Percentiles rank a stretch among this genome's conserved stretches.
Evolutionary conservation across 805 yeast genomes (phyloP).

Genomic region (Cyberlindnera subsufficiens): DNA sequence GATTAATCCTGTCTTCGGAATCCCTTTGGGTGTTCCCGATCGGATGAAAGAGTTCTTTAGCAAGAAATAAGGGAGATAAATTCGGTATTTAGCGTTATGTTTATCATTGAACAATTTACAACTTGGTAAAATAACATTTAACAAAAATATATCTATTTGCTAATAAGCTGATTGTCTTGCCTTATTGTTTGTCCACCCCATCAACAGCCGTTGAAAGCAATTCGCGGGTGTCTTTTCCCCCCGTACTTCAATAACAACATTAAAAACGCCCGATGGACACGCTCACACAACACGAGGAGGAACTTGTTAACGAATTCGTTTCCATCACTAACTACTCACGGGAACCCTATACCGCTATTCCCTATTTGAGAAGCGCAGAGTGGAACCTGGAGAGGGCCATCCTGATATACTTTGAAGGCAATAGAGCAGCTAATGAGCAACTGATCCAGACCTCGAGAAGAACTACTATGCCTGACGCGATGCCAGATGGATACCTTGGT

Average conservation of each 20-base stretch:
- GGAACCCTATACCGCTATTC: conserved; percentile 18
- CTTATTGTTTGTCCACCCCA: too few species aligned
- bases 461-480: not conserved
- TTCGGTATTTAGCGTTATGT: too few species aligned
- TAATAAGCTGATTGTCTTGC: too few species aligned
- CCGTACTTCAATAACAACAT: not conserved
- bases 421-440: conserved; percentile 20
- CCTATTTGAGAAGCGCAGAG: conserved; percentile 20
- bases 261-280: conserved; percentile 8
- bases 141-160: too few species aligned
- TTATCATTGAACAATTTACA: too few species aligned
- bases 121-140: too few species aligned
- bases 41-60: conserved; percentile 11
- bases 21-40: conserved; percentile 41
- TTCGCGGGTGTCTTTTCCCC: too few species aligned
- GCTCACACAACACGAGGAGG: conserved; percentile 8
- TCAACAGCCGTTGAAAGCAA: too few species aligned
- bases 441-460: conserved; percentile 4
- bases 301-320: conserved; percentile 8
- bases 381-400: conserved; percentile 36
- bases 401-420: conserved; percentile 18
- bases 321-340: conserved; percentile 16
- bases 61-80: too few species aligned
- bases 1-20: conserved; percentile 54
- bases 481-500: conserved; percentile 20